phyloP scores from a whole-genome alignment of 495 filamentous ascomycete genomes.

The Bombardia bombarda region DNA sequence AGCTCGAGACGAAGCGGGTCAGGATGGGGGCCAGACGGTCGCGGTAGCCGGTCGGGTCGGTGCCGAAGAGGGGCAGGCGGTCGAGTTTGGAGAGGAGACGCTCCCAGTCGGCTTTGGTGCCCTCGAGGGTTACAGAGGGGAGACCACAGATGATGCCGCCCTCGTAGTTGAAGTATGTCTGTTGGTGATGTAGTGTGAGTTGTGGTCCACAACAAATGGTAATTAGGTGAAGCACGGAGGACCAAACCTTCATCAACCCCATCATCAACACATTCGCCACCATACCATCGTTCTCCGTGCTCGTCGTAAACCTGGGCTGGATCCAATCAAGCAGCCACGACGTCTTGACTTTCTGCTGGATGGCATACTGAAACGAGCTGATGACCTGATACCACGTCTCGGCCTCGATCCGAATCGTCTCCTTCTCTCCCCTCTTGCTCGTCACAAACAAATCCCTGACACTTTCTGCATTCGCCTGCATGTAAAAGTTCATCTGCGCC shows the following conservation, averaged over 20 bases:
- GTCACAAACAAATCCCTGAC: conserved; percentile 34
- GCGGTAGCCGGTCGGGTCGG: conserved; percentile 23
- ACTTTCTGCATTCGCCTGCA: conserved; percentile 40
- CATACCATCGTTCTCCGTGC: conserved; percentile 20
- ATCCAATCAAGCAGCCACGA: conserved; percentile 24
- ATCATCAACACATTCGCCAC: conserved; percentile 32
- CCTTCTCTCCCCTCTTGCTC: conserved; percentile 34
- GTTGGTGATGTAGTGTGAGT: no score
- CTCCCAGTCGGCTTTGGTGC: conserved; percentile 27
- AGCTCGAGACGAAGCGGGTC: conserved; percentile 24
- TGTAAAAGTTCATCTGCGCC: conserved; percentile 44
- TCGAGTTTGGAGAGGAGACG: conserved; percentile 21
- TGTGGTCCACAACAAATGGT: no score
- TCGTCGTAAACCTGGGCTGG: conserved; percentile 31
- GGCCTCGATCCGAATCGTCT: conserved; percentile 13
- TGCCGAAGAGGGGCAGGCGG: conserved; percentile 24
- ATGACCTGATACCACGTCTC: not conserved
- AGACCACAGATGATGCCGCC: conserved; percentile 25
- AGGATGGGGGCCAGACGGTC: conserved; percentile 26
- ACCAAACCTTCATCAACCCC: conserved; percentile 29
- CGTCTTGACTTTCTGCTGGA: conserved; percentile 19
- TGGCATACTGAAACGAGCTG: conserved; percentile 5
- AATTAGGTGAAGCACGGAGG: no score
- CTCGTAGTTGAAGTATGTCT: conserved; percentile 21
- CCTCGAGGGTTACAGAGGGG: conserved; percentile 32